Base-by-base conservation (phyloP, 2,329 filamentous ascomycete species). In the Cadophora sp. region DNA sequence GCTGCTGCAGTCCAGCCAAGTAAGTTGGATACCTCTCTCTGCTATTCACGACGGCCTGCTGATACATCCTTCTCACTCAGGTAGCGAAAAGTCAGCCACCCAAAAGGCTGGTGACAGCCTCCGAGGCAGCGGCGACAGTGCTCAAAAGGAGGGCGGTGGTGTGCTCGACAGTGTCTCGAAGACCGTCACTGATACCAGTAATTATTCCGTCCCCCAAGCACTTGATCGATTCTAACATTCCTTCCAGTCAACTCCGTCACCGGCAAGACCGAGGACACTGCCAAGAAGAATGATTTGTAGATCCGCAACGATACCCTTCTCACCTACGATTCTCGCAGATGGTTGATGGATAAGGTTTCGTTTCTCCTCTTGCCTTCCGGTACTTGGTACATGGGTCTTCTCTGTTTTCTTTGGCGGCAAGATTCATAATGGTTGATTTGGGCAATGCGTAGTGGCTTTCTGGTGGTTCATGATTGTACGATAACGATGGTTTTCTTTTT, bases 51-150 rank as follows among this genome's bases (percentile, higher is more conserved):
- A 29, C 43, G 53, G 29, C 19, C 22, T 26, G 7, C 51, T 64
- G 37, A 59, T 43, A 40, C 69, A 43, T 16, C 26, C 19, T 1
- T 37, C 7, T 4, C 26, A 22, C 40, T 64, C 56, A 75, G 74
- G 73, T 16, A 68, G 76, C 72, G 74, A 82, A 68, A 85, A 85
- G 78, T 82, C 80, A 24, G 76, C 80, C 64, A 78, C 79, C 68
- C 83, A 85, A 78, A 82, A 84, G 80, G 70, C 80, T 34, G 77
- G 79, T 40, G 84, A 86, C 74, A 75, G 76, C 65, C 76, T 80
- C 72, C 81, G 82, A 68, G 75, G 77, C 55, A 78, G 77, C 70
- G 73, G 75, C 68, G 81, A 83, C 71, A 69, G 79, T 55, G 81
- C 82, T 48, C 78, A 79, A 62, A 75, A 79, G 68, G 67, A 83